Percentiles rank a stretch among this genome's conserved stretches.
phyloP scores from a whole-genome alignment of 2,329 filamentous ascomycete genomes.

The Diaporthe citrichinensis region DNA sequence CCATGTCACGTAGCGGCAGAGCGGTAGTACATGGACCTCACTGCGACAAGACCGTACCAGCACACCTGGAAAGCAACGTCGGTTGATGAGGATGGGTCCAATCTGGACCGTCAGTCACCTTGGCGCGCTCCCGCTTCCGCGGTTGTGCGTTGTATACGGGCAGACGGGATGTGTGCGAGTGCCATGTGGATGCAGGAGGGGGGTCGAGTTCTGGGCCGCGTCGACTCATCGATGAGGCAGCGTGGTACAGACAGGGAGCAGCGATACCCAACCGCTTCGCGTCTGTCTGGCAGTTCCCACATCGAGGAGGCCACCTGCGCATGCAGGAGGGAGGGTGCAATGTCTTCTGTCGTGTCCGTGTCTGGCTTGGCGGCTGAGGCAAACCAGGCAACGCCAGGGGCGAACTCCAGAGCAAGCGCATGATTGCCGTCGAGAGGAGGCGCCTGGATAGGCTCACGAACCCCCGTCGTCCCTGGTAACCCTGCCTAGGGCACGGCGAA shows the following conservation, averaged over 20 bases:
- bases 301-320: slow-evolving; percentile 26
- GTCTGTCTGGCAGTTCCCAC: slow-evolving; percentile 28
- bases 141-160: slow-evolving; percentile 2
- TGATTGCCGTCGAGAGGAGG: slow-evolving; percentile 31
- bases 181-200: slow-evolving; percentile 32
- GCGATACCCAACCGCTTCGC: slow-evolving; percentile 38
- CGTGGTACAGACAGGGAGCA: slow-evolving; percentile 33
- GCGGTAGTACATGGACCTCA: neutral
- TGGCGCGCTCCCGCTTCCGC: slow-evolving; percentile 32
- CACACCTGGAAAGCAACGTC: neutral
- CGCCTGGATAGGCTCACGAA: slow-evolving; percentile 30
- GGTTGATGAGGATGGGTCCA: neutral
- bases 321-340: slow-evolving; percentile 18
- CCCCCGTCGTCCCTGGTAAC: slow-evolving; percentile 12
- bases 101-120: slow-evolving; percentile 6
- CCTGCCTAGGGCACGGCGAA: neutral
- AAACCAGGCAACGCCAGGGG: neutral
- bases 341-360: slow-evolving; percentile 21
- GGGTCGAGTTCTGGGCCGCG: slow-evolving; percentile 32
- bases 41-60: neutral
- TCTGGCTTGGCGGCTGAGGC: slow-evolving; percentile 35
- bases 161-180: neutral
- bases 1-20: slow-evolving; percentile 17
- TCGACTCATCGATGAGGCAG: slow-evolving; percentile 35
- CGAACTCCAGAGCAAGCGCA: slow-evolving; percentile 6